These are phyloP conservation scores for Verticillium klebahnii DNA, from an alignment of 2,329 filamentous ascomycete species.

Conservation along the genomic window DNA sequence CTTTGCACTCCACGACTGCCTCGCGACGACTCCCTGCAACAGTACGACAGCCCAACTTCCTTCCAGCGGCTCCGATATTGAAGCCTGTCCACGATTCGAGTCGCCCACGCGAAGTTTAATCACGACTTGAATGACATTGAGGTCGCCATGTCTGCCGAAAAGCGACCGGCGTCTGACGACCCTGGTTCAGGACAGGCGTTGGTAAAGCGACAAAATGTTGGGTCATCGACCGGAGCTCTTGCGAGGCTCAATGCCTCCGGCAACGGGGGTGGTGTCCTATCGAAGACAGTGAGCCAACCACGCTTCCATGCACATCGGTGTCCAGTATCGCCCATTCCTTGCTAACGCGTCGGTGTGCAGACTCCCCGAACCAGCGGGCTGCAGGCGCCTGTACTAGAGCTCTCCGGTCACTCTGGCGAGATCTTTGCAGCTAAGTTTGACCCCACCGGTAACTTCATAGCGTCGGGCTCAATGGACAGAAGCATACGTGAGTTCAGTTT, in stretches of 20 bases:
- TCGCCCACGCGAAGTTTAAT: background rate
- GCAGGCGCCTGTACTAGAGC: constrained; percentile 89
- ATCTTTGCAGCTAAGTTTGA: constrained; percentile 90
- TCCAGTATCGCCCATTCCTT: background rate
- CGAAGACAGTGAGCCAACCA: constrained; percentile 44
- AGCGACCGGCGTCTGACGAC: constrained; percentile 82
- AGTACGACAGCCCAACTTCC: background rate
- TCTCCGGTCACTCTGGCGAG: constrained; percentile 78
- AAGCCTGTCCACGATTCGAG: background rate
- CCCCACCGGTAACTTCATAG: constrained; percentile 80
- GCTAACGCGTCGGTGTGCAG: constrained; percentile 37
- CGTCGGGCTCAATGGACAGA: constrained; percentile 92
- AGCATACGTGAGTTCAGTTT: constrained; percentile 63
- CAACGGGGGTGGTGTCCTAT: constrained; percentile 34
- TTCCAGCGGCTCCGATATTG: no score
- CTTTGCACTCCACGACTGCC: background rate
- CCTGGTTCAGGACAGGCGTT: constrained; percentile 76
- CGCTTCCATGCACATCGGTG: background rate
- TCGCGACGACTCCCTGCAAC: background rate
- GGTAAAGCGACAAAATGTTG: constrained; percentile 82
- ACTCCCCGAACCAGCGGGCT: constrained; percentile 74
- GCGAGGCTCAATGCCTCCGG: constrained; percentile 47
- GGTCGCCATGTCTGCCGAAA: constrained; percentile 77
- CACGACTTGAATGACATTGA: background rate
- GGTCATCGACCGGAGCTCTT: constrained; percentile 41